Evolutionary conservation across 106 monocot species (phyloP).

Genomic region (Gastrodia elata): DNA sequence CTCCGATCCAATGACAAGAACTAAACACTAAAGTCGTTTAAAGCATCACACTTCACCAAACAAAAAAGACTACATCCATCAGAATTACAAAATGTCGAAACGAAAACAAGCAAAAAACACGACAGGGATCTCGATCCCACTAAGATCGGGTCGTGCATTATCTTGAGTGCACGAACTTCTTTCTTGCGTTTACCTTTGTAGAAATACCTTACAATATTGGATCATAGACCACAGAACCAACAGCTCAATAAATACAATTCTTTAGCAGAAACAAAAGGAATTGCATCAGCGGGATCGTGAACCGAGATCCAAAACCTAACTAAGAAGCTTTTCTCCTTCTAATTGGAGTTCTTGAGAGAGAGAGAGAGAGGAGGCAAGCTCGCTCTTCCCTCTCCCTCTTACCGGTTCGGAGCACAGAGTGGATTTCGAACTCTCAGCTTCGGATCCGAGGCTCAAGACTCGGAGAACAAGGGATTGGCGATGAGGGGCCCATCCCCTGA

Average conservation of each 20-base stretch:
- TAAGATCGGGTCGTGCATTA: slow-evolving; percentile 2
- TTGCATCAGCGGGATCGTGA: not conserved
- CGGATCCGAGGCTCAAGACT: not conserved
- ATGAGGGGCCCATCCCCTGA: slow-evolving; percentile 1
- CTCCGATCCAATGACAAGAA: slow-evolving; percentile 2
- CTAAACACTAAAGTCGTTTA: not conserved
- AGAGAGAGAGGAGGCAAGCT: not conserved
- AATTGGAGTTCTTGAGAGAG: not conserved
- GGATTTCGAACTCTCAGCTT: not conserved
- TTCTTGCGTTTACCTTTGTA: not conserved
- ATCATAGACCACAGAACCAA: not conserved
- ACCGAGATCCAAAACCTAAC: slow-evolving; percentile 1
- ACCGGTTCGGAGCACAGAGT: not conserved
- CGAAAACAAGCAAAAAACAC: not conserved
- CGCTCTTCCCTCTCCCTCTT: not conserved
- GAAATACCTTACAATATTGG: not conserved
- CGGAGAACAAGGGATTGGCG: not conserved
- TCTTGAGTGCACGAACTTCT: not conserved
- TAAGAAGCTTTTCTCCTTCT: not conserved
- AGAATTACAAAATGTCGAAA: not conserved
- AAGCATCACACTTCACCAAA: slow-evolving; percentile 7
- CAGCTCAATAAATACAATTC: not conserved
- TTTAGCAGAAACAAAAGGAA: not conserved
- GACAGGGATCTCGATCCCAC: not conserved
- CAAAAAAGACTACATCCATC: not conserved